These are phyloP conservation scores for Leccinum truebloodii DNA, from an alignment of 768 basidiomycete genomes.

Conservation along the genomic window DNA sequence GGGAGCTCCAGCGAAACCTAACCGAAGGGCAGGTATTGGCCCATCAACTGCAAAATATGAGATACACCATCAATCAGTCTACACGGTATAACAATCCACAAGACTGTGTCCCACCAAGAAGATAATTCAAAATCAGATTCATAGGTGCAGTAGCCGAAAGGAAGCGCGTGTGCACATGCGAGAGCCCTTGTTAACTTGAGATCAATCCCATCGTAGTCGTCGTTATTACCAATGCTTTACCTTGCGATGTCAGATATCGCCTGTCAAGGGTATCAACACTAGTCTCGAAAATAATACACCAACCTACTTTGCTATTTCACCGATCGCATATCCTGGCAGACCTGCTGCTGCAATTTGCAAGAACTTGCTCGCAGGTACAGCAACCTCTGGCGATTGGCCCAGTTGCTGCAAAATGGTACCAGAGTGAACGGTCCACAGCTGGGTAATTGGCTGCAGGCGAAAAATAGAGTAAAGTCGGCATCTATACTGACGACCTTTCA, in stretches of 20 bases:
- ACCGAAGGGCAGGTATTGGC: slow-evolving; percentile 26
- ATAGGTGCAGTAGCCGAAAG: slow-evolving; percentile 27
- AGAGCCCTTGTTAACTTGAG: slow-evolving; percentile 21
- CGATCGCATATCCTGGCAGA: slow-evolving; percentile 48
- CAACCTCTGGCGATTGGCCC: slow-evolving; percentile 41
- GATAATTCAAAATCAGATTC: slow-evolving; percentile 26
- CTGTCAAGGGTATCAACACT: slow-evolving; percentile 13
- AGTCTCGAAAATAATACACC: neutral
- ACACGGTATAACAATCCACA: neutral
- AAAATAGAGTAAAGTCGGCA: neutral
- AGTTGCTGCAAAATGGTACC: slow-evolving; percentile 41
- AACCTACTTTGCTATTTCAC: slow-evolving; percentile 40
- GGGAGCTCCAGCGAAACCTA: slow-evolving; percentile 29
- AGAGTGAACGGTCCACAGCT: slow-evolving; percentile 23
- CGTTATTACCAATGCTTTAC: neutral
- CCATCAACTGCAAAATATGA: slow-evolving; percentile 20
- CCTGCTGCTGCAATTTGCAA: slow-evolving; percentile 41
- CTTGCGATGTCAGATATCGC: slow-evolving; percentile 25
- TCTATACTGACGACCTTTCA: neutral
- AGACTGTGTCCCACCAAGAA: slow-evolving; percentile 21
- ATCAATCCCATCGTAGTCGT: neutral
- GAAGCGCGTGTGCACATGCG: slow-evolving; percentile 21
- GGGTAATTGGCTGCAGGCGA: slow-evolving; percentile 23
- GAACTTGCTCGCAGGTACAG: slow-evolving; percentile 40
- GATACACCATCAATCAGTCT: neutral